Conservation (phyloP, 371 early-diverging fungal genomes). For the Lichtheimia ramosa region DNA sequence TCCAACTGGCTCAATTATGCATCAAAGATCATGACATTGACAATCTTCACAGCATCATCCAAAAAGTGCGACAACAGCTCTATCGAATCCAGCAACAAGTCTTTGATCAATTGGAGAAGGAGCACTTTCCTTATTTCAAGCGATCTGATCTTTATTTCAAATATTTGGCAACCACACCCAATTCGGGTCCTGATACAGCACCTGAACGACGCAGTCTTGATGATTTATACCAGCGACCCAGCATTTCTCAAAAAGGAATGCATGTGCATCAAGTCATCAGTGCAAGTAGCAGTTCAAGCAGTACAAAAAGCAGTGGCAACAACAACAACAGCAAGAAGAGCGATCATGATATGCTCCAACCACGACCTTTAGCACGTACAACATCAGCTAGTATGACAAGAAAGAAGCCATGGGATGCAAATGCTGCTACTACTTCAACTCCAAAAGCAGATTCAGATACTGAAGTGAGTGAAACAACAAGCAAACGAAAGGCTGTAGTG, state of each 20-base stretch:
- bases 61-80: constrained; percentile 26
- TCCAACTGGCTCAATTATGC: constrained; percentile 20
- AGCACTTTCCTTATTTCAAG: constrained; percentile 66
- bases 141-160: constrained; percentile 68
- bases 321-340: not conserved
- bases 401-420: constrained; percentile 14
- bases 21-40: constrained; percentile 4
- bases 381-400: constrained; percentile 12
- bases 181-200: constrained; percentile 19
- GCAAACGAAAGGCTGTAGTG: not conserved
- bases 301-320: not conserved
- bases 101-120: constrained; percentile 61
- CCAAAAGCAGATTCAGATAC: constrained; percentile 25
- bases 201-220: constrained; percentile 36
- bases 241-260: too few relatives aligned
- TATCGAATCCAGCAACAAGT: constrained; percentile 54
- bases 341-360: not conserved
- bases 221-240: constrained; percentile 18
- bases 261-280: not conserved
- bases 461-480: constrained; percentile 8
- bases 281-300: constrained; percentile 1
- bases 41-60: constrained; percentile 8
- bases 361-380: constrained; percentile 17
- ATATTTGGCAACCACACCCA: constrained; percentile 54
- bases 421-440: not conserved